Percentiles rank a stretch among this genome's conserved stretches.
Conservation (phyloP, 306 rosid species). For the Glycyrrhiza uralensis region DNA sequence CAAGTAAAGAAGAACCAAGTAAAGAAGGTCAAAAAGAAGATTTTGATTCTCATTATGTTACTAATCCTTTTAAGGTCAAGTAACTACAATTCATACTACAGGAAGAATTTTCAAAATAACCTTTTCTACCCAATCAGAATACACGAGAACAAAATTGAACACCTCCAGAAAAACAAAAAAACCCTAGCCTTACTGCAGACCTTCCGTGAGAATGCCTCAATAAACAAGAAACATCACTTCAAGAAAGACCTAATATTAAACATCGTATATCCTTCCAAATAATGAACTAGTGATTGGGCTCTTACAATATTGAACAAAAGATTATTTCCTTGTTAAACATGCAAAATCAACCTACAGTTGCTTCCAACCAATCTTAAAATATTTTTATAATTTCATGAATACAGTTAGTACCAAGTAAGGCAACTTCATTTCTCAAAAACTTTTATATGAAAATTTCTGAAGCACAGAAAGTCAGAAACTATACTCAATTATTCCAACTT, state of each 20-base stretch:
- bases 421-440: background rate
- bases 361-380: slow-evolving; percentile 5
- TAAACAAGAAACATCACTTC: background rate
- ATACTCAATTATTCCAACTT: background rate
- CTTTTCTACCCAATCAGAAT: slow-evolving; percentile 3
- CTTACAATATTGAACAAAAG: background rate
- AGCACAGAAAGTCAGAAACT: background rate
- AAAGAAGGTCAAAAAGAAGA: slow-evolving; percentile 8
- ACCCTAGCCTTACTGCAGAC: background rate
- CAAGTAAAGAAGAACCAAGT: background rate
- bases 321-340: background rate
- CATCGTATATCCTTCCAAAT: background rate
- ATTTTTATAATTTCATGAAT: background rate
- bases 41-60: background rate
- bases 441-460: background rate
- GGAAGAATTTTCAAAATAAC: background rate
- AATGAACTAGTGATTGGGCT: background rate
- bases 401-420: background rate
- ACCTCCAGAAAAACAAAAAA: background rate
- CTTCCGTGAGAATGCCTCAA: slow-evolving; percentile 1
- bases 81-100: background rate
- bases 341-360: background rate
- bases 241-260: background rate
- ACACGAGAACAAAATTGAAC: background rate
- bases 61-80: slow-evolving; percentile 7